phyloP scores from a whole-genome alignment of 768 basidiomycete genomes.

The Krasilnikovozyma curviuscula region DNA sequence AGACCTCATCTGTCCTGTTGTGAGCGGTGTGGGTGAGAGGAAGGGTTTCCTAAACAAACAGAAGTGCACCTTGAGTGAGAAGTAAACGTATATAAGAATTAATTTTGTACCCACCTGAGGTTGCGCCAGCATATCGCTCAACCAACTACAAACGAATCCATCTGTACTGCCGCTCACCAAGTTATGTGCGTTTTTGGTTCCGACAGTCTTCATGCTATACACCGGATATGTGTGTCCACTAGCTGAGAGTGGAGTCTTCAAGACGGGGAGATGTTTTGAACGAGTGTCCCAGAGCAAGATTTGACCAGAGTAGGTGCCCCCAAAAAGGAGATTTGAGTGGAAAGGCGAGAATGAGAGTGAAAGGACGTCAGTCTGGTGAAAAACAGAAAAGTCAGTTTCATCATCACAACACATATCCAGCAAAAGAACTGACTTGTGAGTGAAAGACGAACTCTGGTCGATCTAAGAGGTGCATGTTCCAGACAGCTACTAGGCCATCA shows the following conservation, averaged over 20 bases:
- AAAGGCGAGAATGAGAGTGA: slow-evolving; percentile 95
- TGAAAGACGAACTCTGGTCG: slow-evolving; percentile 97
- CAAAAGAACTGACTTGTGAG: slow-evolving; percentile 51
- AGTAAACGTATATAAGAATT: not conserved
- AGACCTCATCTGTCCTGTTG: slow-evolving; percentile 91
- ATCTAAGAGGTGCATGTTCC: slow-evolving; percentile 89
- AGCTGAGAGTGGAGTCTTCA: slow-evolving; percentile 89
- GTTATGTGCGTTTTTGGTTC: slow-evolving; percentile 96
- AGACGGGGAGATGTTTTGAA: slow-evolving; percentile 81
- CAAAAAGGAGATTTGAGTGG: slow-evolving; percentile 90
- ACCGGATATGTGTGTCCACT: slow-evolving; percentile 96
- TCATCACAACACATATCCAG: not conserved
- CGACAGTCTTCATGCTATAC: slow-evolving; percentile 95
- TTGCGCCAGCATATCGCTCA: slow-evolving; percentile 95
- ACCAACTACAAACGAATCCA: slow-evolving; percentile 91
- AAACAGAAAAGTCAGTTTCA: not conserved
- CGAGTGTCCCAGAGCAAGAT: slow-evolving; percentile 96
- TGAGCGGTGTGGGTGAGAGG: slow-evolving; percentile 75
- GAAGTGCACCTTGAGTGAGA: not conserved
- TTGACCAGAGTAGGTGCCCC: slow-evolving; percentile 98
- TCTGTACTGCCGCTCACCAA: slow-evolving; percentile 92
- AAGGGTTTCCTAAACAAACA: slow-evolving; percentile 55
- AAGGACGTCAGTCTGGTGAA: slow-evolving; percentile 76
- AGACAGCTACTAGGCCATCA: slow-evolving; percentile 88
- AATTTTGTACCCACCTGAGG: slow-evolving; percentile 48